Evolutionary conservation across 768 basidiomycete species (phyloP), one percentile per base, ranked within the genome.

Genomic region (Paxillus rubicundulus): DNA sequence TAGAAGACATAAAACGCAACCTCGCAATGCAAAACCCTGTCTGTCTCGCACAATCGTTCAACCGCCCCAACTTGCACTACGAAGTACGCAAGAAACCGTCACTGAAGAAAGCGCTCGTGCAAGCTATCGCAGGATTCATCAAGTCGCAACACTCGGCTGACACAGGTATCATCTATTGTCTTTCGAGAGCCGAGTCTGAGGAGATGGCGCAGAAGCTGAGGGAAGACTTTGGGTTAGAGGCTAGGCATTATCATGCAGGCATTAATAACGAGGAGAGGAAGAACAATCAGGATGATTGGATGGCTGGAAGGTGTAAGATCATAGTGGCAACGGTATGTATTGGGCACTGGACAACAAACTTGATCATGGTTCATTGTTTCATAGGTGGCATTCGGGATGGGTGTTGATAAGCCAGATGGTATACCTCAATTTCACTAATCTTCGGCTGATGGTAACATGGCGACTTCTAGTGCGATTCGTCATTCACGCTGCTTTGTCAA

Each of bases 371-470:
- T 46, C 17, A 64, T 21, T 3, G 14, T 54, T 47, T 36, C 20
- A 32, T 62, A 94, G 92, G 84, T 94, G 58, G 94, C 94, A 0
- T 98, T 98, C 67, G 96, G 96, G 10, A 98, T 98, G 94, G 95
- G 96, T 1, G 91, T 96, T 45, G 91, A 95, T 69, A 94, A 95
- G 67, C 68, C 84, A 5, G 81, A 90, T 60, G 88, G 87, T 87
- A 66, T 56, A 73, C 9, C 18, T 33, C 33, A 33, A 17, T 32
- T 43, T 47, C 20, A 46, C 12, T 9, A 53, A 24, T 24, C 44
- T 27, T 24, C 37, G 27, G 33, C 40, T 45, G 13, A 12, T 2
- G 13, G 21, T 64, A 33, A 60, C 36, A 3, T 34, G n/a, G 28
- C 45, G 54, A 55, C 41, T 27, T 40, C 37, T 48, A 92, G 93